A percentile compares a stretch with the other conserved stretches of the same genome.
These are phyloP conservation scores for Plasmodium chabaudi DNA, from an alignment of 169 alveolate genomes.

Conservation along the genomic window DNA sequence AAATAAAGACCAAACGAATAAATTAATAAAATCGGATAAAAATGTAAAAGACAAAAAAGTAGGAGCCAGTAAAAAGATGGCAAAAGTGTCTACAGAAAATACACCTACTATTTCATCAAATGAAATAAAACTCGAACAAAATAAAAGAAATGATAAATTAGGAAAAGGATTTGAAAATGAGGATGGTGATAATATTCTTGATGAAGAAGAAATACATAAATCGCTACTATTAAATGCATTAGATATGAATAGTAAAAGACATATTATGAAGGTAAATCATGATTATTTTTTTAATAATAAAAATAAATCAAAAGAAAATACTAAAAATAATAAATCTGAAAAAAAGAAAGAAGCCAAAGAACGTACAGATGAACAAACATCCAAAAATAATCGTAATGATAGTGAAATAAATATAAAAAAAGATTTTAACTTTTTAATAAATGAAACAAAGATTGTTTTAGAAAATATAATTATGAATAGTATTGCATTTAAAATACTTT, in stretches of 20 bases:
- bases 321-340: neutral
- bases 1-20: no score
- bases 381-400: neutral
- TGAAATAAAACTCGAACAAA: neutral
- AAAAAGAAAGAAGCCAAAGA: neutral
- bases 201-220: neutral
- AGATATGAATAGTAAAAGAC: neutral
- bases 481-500: conserved; percentile 19
- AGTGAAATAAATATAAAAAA: neutral
- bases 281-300: conserved; percentile 6
- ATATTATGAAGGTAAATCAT: conserved; percentile 11
- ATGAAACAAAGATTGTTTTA: conserved; percentile 26
- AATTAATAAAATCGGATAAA: neutral
- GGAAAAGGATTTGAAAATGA: no score
- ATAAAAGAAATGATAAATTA: neutral
- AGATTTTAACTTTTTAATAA: conserved; percentile 12
- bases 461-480: conserved; percentile 55
- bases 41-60: neutral
- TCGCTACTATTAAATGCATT: neutral
- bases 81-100: neutral
- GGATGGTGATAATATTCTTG: neutral
- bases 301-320: neutral
- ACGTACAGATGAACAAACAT: neutral
- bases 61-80: neutral
- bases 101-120: neutral